Base-by-base conservation (phyloP, 139 green algal species). In the Picochlorum costavermella region DNA sequence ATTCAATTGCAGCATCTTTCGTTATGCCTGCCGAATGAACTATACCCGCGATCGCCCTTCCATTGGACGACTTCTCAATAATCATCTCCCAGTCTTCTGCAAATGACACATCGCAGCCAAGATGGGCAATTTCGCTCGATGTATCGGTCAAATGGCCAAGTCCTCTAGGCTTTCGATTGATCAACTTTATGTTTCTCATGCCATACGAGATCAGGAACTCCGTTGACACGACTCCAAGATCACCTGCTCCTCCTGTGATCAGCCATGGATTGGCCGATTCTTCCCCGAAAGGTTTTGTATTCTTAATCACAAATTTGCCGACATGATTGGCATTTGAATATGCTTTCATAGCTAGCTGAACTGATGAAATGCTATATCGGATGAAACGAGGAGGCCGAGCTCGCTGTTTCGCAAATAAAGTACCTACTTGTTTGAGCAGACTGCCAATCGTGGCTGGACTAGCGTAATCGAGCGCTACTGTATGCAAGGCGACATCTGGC, bases 401-500 rank as follows among this genome's bases (percentile, higher is more conserved):
- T 5, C 5, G n/a, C 11, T 74, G 77, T 9, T 33, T 5, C 4
- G 77, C 79, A 23, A 90, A 58, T 43, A 73, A 50, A 10, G 25
- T 28, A 20, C 43, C 37, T 29, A 74, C 30, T 33, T 73, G 43
- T 25, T 2, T 5, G 50, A 89, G 50, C 45, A 66, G 29, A 9
- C 31, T 1, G 0, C 60, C 25, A 56, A 93, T 64, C 2, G 74
- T 60, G 4, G 49, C 1, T 10, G 66, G 61, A 1, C 85, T 81
- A 60, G 94, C 64, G 74, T 92, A 92, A 57, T 95, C 88, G 5
- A 95, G 73, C 3, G 88, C 88, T 8, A 95, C 64, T 45, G 89
- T 68, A n/a, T 64, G 50, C 63, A 84, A 86, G 0, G 6, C n/a
- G 50, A 87, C 72, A 63, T 95, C 88, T 9, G 84, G 83, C 0